A percentile compares a stretch with the other conserved stretches of the same genome.
Conservation (phyloP, 164 flowering plant species). For the Vitis labrusca region DNA sequence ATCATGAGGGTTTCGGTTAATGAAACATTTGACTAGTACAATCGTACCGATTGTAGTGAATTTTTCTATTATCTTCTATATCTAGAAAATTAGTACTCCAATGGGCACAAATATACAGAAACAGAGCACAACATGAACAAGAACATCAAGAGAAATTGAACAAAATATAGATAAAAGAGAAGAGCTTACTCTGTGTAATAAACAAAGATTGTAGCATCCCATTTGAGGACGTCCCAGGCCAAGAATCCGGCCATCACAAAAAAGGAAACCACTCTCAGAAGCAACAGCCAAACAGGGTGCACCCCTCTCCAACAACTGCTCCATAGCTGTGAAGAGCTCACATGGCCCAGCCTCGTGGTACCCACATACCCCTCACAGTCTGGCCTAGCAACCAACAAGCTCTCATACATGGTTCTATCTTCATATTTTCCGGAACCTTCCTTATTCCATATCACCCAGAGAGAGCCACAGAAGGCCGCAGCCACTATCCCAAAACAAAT, state of each 20-base stretch:
- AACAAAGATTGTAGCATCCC: slow-evolving; percentile 41
- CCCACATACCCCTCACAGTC: slow-evolving; percentile 18
- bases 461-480: slow-evolving; percentile 30
- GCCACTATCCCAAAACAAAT: slow-evolving; percentile 59
- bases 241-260: slow-evolving; percentile 36
- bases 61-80: too few relatives aligned
- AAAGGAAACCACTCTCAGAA: slow-evolving; percentile 33
- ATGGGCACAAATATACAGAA: too few relatives aligned
- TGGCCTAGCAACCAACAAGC: slow-evolving; percentile 28
- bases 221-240: slow-evolving; percentile 43
- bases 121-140: too few relatives aligned
- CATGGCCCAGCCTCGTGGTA: slow-evolving; percentile 20
- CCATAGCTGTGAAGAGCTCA: slow-evolving; percentile 50
- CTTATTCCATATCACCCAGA: slow-evolving; percentile 34
- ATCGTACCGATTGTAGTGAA: too few relatives aligned
- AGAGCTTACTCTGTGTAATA: slow-evolving; percentile 70
- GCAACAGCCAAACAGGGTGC: slow-evolving; percentile 58
- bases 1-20: too few relatives aligned
- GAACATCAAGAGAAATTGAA: not conserved
- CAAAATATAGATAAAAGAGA: not conserved
- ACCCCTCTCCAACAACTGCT: slow-evolving; percentile 63
- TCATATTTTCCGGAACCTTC: slow-evolving; percentile 26
- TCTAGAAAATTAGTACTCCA: too few relatives aligned
- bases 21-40: too few relatives aligned
- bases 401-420: slow-evolving; percentile 29